phyloP scores from a whole-genome alignment of 257 asterid species.

The Nicotiana benthamiana region DNA sequence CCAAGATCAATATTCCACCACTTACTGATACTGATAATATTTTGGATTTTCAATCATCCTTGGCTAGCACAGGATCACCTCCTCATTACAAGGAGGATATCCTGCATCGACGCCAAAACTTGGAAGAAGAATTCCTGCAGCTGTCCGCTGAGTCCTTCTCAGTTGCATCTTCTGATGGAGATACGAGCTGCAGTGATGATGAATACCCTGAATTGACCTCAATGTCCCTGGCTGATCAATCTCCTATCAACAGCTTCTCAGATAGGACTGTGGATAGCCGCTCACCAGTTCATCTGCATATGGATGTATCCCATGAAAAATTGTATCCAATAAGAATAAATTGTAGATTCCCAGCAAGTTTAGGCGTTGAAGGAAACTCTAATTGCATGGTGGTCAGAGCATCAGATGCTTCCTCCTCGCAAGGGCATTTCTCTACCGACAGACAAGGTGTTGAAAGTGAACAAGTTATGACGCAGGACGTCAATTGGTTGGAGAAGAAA shows the following conservation, averaged over 20 bases:
- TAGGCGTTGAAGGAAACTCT: constrained; percentile 22
- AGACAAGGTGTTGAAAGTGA: constrained; percentile 19
- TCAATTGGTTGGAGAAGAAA: constrained; percentile 38
- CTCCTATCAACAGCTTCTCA: constrained; percentile 24
- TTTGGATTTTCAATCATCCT: constrained; percentile 35
- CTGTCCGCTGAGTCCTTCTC: constrained; percentile 68
- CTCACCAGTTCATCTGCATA: constrained; percentile 14
- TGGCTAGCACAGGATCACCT: constrained; percentile 66
- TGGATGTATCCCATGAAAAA: constrained; percentile 22
- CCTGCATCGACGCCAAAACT: constrained; percentile 76
- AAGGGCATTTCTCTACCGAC: constrained; percentile 18
- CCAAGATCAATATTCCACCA: constrained; percentile 24
- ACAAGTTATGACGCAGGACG: constrained; percentile 23
- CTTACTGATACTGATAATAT: constrained; percentile 33
- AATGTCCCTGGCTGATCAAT: constrained; percentile 30
- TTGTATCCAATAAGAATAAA: constrained; percentile 26
- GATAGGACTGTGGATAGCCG: constrained; percentile 19
- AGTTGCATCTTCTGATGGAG: constrained; percentile 73
- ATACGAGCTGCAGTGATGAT: constrained; percentile 69
- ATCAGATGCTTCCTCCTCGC: constrained; percentile 17
- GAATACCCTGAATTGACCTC: constrained; percentile 37
- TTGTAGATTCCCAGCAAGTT: constrained; percentile 23
- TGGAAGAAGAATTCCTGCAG: constrained; percentile 87
- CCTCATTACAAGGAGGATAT: constrained; percentile 89
- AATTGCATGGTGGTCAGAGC: constrained; percentile 19